Percentiles rank a stretch among this genome's conserved stretches.
phyloP scores from a whole-genome alignment of 2,329 filamentous ascomycete species.

The Fusarium sp. region DNA sequence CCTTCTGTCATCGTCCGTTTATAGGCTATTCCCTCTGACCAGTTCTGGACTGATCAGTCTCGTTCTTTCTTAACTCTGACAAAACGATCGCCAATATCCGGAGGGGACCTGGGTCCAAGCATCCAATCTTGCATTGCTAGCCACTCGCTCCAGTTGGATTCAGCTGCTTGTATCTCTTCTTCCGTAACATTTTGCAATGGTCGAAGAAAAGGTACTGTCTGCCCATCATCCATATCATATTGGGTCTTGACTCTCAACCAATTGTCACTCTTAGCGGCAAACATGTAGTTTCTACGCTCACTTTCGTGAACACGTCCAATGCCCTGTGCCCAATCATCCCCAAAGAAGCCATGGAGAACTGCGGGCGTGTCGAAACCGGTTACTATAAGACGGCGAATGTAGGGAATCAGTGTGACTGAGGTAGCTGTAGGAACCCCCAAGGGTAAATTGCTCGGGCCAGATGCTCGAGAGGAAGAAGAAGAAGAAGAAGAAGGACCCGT shows the following conservation, averaged over 20 bases:
- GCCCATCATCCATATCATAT: slow-evolving; percentile 88
- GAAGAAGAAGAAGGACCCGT: slow-evolving; percentile 44
- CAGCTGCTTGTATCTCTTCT: slow-evolving; percentile 84
- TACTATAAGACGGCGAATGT: slow-evolving; percentile 88
- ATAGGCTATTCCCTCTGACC: not conserved
- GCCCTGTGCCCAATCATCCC: slow-evolving; percentile 88
- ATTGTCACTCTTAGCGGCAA: slow-evolving; percentile 90
- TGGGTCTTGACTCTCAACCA: slow-evolving; percentile 91
- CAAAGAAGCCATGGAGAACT: slow-evolving; percentile 95
- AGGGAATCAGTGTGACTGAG: slow-evolving; percentile 81
- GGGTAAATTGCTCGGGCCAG: slow-evolving; percentile 40
- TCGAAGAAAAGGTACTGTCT: slow-evolving; percentile 88
- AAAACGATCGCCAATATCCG: slow-evolving; percentile 47
- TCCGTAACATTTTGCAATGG: slow-evolving; percentile 83
- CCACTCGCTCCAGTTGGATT: slow-evolving; percentile 93
- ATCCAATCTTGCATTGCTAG: slow-evolving; percentile 98
- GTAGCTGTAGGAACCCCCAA: slow-evolving; percentile 45
- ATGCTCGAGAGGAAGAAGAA: slow-evolving; percentile 49
- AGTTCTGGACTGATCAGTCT: slow-evolving; percentile 13
- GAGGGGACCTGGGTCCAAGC: slow-evolving; percentile 83
- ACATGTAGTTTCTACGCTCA: slow-evolving; percentile 93
- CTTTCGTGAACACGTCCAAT: slow-evolving; percentile 87
- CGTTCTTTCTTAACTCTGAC: slow-evolving; percentile 52
- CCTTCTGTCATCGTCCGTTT: not conserved
- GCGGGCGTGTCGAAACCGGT: slow-evolving; percentile 90